A percentile compares a stretch with the other conserved stretches of the same genome.
These are phyloP conservation scores for Kodamaea hsintzibuensis DNA, from an alignment of 805 yeast species.

Conservation along the genomic window DNA sequence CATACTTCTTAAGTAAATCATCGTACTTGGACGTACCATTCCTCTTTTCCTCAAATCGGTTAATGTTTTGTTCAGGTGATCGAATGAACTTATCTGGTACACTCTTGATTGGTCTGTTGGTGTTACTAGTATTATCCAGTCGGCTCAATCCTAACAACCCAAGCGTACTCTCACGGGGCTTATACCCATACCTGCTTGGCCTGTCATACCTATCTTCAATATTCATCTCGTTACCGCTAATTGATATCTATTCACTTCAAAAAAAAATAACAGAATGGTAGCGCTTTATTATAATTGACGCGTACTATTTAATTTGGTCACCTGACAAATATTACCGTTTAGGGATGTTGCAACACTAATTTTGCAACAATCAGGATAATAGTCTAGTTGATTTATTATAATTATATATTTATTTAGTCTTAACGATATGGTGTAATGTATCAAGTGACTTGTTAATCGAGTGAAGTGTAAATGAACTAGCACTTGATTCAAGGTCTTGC, in stretches of 20 bases:
- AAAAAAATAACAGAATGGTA: not conserved
- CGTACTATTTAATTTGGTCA: not conserved
- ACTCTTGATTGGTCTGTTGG: not conserved
- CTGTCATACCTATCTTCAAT: not conserved
- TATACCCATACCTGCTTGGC: constrained; percentile 2
- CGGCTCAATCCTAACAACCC: not conserved
- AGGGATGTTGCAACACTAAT: not conserved
- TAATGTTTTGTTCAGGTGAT: not conserved
- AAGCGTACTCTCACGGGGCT: constrained; percentile 1
- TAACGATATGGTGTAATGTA: not conserved
- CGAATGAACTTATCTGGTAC: not conserved
- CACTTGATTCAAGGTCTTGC: constrained; percentile 11
- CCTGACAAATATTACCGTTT: not conserved
- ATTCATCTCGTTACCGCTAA: constrained; percentile 5
- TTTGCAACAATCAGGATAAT: constrained; percentile 1
- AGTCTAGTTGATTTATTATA: too few relatives aligned
- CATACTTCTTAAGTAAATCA: constrained; percentile 1
- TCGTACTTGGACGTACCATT: constrained; percentile 2
- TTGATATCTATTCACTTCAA: not conserved
- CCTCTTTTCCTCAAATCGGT: not conserved
- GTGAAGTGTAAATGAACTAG: constrained; percentile 6
- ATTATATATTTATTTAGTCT: not conserved
- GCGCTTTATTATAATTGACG: not conserved
- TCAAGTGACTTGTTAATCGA: not conserved
- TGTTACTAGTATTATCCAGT: not conserved